A percentile compares a stretch with the other conserved stretches of the same genome.
These are phyloP conservation scores for Saccharum spontaneum DNA, from an alignment of 176 grass and related monocot genomes.

Conservation along the genomic window DNA sequence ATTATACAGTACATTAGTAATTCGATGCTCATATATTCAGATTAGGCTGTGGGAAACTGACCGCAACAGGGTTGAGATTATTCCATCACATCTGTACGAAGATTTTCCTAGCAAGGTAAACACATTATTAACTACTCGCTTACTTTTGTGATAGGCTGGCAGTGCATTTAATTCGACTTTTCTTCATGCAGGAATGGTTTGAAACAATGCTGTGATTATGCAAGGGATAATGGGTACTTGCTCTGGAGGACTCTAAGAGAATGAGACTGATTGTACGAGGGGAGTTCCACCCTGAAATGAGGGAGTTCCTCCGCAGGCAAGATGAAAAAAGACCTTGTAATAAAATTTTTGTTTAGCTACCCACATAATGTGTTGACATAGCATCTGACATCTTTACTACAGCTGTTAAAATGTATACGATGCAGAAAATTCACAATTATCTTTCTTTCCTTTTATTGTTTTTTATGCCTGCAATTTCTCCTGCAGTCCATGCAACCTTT, in stretches of 20 bases:
- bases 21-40: constrained; percentile 38
- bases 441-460: too few relatives aligned
- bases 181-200: constrained; percentile 70
- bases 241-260: constrained; percentile 69
- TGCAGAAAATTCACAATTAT: too few relatives aligned
- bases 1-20: background rate
- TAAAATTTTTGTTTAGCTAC: too few relatives aligned
- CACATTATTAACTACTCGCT: background rate
- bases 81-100: constrained; percentile 69
- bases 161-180: background rate
- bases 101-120: constrained; percentile 93
- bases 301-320: constrained; percentile 73
- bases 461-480: too few relatives aligned
- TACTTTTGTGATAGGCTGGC: background rate
- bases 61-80: constrained; percentile 79
- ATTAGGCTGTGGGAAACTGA: constrained; percentile 92
- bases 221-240: constrained; percentile 72
- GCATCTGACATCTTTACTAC: too few relatives aligned
- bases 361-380: too few relatives aligned
- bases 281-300: constrained; percentile 77
- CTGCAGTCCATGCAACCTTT: too few relatives aligned
- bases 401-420: too few relatives aligned
- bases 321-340: constrained; percentile 20
- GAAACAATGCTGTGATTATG: constrained; percentile 75
- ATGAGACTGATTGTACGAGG: constrained; percentile 70